Conservation (phyloP, 768 basidiomycete genomes). For the Boletus reticulatus region DNA sequence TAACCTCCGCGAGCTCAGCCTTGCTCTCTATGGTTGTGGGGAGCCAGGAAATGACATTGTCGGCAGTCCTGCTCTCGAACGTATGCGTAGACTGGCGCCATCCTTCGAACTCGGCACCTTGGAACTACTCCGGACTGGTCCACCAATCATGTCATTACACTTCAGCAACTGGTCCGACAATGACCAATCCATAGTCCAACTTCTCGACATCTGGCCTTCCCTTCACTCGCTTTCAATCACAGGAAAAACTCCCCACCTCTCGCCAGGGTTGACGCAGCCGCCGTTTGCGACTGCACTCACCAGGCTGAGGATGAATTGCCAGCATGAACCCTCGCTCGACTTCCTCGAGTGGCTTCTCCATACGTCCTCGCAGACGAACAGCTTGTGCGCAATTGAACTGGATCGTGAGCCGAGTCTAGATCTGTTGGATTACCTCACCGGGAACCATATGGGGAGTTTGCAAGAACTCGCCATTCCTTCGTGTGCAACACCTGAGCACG, state of each 20-base stretch:
- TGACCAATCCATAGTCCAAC: slow-evolving; percentile 51
- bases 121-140: slow-evolving; percentile 51
- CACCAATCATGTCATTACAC: slow-evolving; percentile 48
- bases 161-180: slow-evolving; percentile 76
- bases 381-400: slow-evolving; percentile 53
- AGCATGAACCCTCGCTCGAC: slow-evolving; percentile 56
- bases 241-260: slow-evolving; percentile 54
- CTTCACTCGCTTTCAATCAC: slow-evolving; percentile 55
- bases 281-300: slow-evolving; percentile 48
- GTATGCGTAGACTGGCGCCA: slow-evolving; percentile 50
- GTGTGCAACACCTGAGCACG: slow-evolving; percentile 47
- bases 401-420: slow-evolving; percentile 57
- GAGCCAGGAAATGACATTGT: slow-evolving; percentile 50
- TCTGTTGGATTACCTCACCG: slow-evolving; percentile 53
- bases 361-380: slow-evolving; percentile 43
- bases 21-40: slow-evolving; percentile 59
- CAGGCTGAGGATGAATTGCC: slow-evolving; percentile 63
- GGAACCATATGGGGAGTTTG: slow-evolving; percentile 47
- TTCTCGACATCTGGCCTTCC: slow-evolving; percentile 62
- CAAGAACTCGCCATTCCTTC: slow-evolving; percentile 57
- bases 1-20: slow-evolving; percentile 51
- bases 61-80: slow-evolving; percentile 44
- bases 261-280: slow-evolving; percentile 35
- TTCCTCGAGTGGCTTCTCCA: slow-evolving; percentile 72
- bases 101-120: slow-evolving; percentile 54